These are phyloP conservation scores for Cyclotella baltica DNA, from an alignment of 108 stramenopile species.

Conservation along the genomic window DNA sequence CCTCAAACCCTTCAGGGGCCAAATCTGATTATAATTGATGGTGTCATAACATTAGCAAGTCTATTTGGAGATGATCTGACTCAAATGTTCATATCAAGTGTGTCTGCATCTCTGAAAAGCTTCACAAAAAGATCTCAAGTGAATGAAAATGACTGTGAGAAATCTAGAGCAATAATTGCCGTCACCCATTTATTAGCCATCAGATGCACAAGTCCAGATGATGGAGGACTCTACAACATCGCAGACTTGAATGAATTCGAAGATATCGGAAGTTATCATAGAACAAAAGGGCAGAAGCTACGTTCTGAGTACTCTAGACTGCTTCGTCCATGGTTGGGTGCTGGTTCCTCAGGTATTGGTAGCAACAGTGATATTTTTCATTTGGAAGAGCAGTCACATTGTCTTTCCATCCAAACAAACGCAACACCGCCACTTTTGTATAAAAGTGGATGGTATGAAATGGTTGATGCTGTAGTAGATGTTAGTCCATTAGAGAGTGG, in stretches of 20 bases:
- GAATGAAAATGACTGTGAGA: not conserved
- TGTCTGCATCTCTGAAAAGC: constrained; percentile 43
- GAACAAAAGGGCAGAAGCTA: constrained; percentile 28
- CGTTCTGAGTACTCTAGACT: constrained; percentile 38
- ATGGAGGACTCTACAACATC: constrained; percentile 44
- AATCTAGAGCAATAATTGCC: not conserved
- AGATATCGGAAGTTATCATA: constrained; percentile 1
- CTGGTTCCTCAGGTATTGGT: constrained; percentile 18
- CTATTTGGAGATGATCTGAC: constrained; percentile 58
- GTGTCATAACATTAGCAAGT: constrained; percentile 62
- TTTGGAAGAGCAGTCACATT: constrained; percentile 41
- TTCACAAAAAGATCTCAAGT: not conserved
- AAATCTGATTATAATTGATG: constrained; percentile 67
- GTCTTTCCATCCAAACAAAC: constrained; percentile 11
- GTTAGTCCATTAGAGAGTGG: constrained; percentile 80
- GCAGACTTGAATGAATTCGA: constrained; percentile 3
- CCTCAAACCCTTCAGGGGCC: constrained; percentile 22
- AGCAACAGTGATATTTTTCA: constrained; percentile 2
- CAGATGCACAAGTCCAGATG: constrained; percentile 42
- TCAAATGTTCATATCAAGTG: constrained; percentile 56
- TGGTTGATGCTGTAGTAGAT: constrained; percentile 84
- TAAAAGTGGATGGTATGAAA: constrained; percentile 67
- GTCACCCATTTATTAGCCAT: constrained; percentile 36
- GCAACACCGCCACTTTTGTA: constrained; percentile 48
- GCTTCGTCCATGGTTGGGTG: constrained; percentile 45